phyloP scores from a whole-genome alignment of 2,329 filamentous ascomycete species.

The Stagonosporopsis chrysanthemi region DNA sequence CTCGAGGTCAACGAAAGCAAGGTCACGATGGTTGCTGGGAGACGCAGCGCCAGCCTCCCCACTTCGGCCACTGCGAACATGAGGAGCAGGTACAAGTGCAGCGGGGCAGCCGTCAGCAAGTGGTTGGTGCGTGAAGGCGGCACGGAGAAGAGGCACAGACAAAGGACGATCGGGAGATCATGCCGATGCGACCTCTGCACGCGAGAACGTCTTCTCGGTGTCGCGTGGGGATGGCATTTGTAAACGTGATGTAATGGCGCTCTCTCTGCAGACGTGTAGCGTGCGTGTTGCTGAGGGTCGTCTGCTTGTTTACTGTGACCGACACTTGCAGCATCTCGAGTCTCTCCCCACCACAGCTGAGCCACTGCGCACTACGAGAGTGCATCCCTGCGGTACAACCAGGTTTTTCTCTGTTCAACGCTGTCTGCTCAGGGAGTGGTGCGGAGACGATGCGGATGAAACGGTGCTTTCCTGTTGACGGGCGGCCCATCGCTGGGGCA shows the following conservation, averaged over 20 bases:
- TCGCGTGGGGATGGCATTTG: conserved; percentile 8
- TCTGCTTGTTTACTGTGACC: background rate
- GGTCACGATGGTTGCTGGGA: conserved; percentile 19
- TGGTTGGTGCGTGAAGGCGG: conserved; percentile 18
- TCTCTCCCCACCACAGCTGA: background rate
- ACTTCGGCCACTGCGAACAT: conserved; percentile 15
- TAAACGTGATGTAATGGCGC: background rate
- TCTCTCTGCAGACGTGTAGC: background rate
- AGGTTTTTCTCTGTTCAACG: conserved; percentile 15
- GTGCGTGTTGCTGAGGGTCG: background rate
- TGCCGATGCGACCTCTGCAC: conserved; percentile 17
- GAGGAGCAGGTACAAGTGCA: conserved; percentile 12
- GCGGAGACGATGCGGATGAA: conserved; percentile 17
- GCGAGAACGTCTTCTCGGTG: conserved; percentile 6
- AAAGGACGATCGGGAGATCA: conserved; percentile 18
- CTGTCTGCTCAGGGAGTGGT: conserved; percentile 14
- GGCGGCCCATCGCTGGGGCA: conserved; percentile 10
- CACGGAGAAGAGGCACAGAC: conserved; percentile 13
- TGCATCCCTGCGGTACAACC: conserved; percentile 21
- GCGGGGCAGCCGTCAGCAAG: conserved; percentile 13
- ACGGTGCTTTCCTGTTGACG: conserved; percentile 13
- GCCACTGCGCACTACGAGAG: background rate
- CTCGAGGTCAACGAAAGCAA: conserved; percentile 14
- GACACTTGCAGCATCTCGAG: background rate
- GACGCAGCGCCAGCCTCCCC: conserved; percentile 8